These are phyloP conservation scores for Torulaspora delbrueckii DNA, from an alignment of 805 yeast species.

Conservation along the genomic window DNA sequence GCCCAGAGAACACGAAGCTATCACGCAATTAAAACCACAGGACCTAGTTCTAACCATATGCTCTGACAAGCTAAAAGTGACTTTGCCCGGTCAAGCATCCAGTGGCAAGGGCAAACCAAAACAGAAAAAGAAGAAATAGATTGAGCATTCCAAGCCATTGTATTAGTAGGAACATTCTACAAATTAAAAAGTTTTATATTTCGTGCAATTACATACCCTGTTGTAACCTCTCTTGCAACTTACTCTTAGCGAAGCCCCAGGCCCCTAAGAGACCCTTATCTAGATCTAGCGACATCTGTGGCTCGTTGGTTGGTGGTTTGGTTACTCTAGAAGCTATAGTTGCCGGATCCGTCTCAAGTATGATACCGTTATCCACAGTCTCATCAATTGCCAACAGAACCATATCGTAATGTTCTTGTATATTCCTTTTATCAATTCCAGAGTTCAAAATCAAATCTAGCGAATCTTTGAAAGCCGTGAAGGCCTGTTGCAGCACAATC, in stretches of 20 bases:
- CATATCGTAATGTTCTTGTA: conserved; percentile 80
- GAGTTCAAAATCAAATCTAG: conserved; percentile 63
- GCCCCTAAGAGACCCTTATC: conserved; percentile 80
- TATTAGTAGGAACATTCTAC: not conserved
- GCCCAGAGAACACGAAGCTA: conserved; percentile 58
- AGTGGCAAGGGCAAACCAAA: conserved; percentile 22
- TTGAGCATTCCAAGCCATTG: not conserved
- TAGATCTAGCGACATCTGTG: conserved; percentile 54
- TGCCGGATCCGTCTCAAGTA: conserved; percentile 83
- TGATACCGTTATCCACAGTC: conserved; percentile 87
- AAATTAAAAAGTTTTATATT: not conserved
- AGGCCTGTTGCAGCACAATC: conserved; percentile 65
- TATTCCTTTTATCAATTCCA: conserved; percentile 69
- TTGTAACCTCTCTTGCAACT: conserved; percentile 49
- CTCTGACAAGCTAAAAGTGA: conserved; percentile 64
- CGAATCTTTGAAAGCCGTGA: conserved; percentile 75
- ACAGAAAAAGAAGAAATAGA: conserved; percentile 19
- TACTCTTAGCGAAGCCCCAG: conserved; percentile 81
- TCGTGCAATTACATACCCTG: conserved; percentile 35
- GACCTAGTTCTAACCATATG: conserved; percentile 66
- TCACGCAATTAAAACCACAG: conserved; percentile 53
- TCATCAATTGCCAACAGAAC: conserved; percentile 86
- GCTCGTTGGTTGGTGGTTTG: conserved; percentile 72
- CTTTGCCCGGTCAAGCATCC: conserved; percentile 47
- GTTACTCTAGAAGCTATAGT: conserved; percentile 88